Base-by-base conservation (phyloP, 1,284 basidiomycete species). In the Neolentinus lepideus region DNA sequence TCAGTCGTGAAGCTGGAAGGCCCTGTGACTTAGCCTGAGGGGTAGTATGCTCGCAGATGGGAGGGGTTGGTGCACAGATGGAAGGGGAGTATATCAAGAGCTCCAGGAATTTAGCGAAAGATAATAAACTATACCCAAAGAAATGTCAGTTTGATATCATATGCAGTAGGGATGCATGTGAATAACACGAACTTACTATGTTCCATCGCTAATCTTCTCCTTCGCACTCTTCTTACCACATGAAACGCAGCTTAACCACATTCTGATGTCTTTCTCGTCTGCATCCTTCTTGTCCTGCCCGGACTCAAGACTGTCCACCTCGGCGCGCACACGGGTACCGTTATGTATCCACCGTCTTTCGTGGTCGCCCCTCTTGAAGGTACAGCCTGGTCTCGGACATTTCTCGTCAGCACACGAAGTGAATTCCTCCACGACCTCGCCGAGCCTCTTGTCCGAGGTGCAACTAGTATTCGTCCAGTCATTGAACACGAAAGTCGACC, bases 81-180 rank as follows among this genome's bases (percentile, higher is more conserved):
- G 67, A 56, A 0, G 78, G 71, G 0, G 85, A 85, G 65, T 87
- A 88, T 6, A 85, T 64, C 3, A 88, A 68, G 1, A 87, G 66
- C 65, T 88, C 85, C 12, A 88, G 69, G 63, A 78, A 88, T 64
- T 88, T 89, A 9, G 76, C 81, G 59, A 82, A 86, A 0, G 85
- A 87, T 35, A 80, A 64, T 52, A 78, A 62, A 61, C 75, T 77
- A 55, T 46, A 46, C 22, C 19, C 22, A 50, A 11, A 46, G 50
- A 52, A 21, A 55, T 50, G 29, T 27, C 31, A 24, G 47, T 6
- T 43, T 43, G 8, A 4, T 29, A 51, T 36, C 24, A 51, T 21
- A 26, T 2, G 27, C 22, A 51, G 52, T 35, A 22, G 46, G 33
- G 33, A 38, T 21, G 19, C 21, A 4, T 14, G 1, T 22, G 54